Evolutionary conservation across 495 filamentous ascomycete genomes (phyloP).

Genomic region (Talaromyces ruber): DNA sequence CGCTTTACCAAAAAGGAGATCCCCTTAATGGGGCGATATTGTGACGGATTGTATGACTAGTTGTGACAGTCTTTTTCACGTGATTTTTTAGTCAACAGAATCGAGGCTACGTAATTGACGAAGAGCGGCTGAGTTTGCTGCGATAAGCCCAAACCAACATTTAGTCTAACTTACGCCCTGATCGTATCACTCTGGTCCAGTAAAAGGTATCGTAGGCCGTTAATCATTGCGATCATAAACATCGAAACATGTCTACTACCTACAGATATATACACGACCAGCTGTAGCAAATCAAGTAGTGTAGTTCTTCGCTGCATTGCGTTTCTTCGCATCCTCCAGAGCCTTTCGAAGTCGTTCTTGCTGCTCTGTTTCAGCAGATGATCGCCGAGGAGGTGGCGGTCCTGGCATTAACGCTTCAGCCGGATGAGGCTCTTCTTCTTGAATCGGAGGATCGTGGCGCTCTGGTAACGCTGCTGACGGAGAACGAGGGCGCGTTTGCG

Average conservation of each 20-base stretch:
- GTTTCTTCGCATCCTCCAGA: constrained; percentile 40
- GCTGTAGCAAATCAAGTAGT: neutral
- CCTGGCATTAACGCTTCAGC: constrained; percentile 13
- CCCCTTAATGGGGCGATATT: no score
- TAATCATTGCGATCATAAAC: neutral
- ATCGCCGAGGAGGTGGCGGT: constrained; percentile 8
- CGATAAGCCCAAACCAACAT: neutral
- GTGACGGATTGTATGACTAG: no score
- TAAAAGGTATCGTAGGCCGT: neutral
- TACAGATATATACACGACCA: neutral
- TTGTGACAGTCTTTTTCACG: no score
- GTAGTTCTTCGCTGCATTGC: constrained; percentile 33
- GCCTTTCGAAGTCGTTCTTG: constrained; percentile 38
- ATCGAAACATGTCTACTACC: neutral
- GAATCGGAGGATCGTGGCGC: neutral
- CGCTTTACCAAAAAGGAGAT: no score
- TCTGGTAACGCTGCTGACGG: neutral
- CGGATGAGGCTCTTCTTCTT: constrained; percentile 6
- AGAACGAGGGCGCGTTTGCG: constrained; percentile 3
- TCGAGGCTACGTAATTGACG: no score
- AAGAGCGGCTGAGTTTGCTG: no score
- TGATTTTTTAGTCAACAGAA: no score
- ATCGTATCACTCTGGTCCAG: neutral
- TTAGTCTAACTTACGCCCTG: no score
- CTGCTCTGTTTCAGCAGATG: constrained; percentile 24